Evolutionary conservation across 1,284 basidiomycete genomes (phyloP).

Genomic region (Cryptococcus sp.): DNA sequence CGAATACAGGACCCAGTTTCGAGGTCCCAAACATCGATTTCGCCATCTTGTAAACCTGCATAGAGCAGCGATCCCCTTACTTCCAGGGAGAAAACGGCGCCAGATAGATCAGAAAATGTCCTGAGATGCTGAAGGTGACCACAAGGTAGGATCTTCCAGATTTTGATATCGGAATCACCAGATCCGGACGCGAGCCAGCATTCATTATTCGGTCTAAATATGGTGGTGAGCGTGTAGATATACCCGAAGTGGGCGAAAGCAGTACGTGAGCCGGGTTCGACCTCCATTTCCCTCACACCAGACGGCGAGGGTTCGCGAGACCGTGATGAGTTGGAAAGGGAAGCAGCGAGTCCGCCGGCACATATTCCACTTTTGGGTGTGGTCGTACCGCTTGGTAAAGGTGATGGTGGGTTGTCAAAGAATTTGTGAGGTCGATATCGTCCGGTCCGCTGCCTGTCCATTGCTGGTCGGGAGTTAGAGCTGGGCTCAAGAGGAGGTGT

Average conservation of each 20-base stretch:
- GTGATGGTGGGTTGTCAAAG: constrained; percentile 35
- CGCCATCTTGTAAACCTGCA: constrained; percentile 89
- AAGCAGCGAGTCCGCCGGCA: neutral
- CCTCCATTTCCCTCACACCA: constrained; percentile 46
- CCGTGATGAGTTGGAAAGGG: neutral
- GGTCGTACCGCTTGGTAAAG: constrained; percentile 15
- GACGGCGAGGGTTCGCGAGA: neutral
- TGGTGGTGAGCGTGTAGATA: constrained; percentile 75
- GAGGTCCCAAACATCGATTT: constrained; percentile 85
- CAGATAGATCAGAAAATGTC: constrained; percentile 34
- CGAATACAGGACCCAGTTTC: constrained; percentile 82
- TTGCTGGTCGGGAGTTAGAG: constrained; percentile 5
- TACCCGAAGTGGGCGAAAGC: constrained; percentile 92
- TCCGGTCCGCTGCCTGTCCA: constrained; percentile 28
- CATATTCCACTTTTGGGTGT: constrained; percentile 24
- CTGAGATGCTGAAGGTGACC: constrained; percentile 32
- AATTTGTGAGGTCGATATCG: constrained; percentile 43
- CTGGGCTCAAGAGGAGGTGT: constrained; percentile 5
- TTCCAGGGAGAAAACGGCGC: constrained; percentile 69
- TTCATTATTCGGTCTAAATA: constrained; percentile 43
- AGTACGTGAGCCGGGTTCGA: constrained; percentile 65
- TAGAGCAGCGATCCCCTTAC: constrained; percentile 75
- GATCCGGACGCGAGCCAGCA: constrained; percentile 73
- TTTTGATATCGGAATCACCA: constrained; percentile 84
- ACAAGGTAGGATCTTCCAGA: constrained; percentile 64